phyloP scores from a whole-genome alignment of 306 rosid genomes.

The Quercus aquifolioides region DNA sequence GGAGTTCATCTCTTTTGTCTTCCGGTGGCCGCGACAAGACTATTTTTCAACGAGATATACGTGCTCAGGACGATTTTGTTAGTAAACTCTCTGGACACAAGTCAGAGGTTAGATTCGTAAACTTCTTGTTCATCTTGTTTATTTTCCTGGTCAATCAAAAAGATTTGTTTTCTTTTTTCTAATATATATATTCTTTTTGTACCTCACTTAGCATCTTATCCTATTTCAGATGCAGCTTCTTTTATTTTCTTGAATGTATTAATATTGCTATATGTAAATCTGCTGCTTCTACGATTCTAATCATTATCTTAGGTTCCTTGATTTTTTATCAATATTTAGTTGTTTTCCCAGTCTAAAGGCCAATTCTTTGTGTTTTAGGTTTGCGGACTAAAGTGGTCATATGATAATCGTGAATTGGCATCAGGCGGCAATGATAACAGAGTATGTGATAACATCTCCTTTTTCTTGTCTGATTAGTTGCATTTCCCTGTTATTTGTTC shows the following conservation, averaged over 20 bases:
- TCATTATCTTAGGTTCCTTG: background rate
- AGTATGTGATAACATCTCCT: conserved; percentile 45
- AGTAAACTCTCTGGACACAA: conserved; percentile 87
- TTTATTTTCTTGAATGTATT: background rate
- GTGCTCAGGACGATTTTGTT: conserved; percentile 84
- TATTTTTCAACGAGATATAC: conserved; percentile 89
- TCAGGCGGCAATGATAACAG: conserved; percentile 97
- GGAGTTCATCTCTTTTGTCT: conserved; percentile 82
- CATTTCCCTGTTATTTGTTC: conserved; percentile 16
- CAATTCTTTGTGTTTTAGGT: conserved; percentile 52
- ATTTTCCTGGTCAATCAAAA: background rate
- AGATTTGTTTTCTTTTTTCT: background rate
- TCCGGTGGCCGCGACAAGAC: conserved; percentile 88
- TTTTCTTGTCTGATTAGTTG: conserved; percentile 4
- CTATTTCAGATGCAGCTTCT: background rate
- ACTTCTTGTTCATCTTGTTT: conserved; percentile 21
- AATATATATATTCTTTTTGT: background rate
- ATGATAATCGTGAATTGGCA: conserved; percentile 96
- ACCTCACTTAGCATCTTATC: background rate
- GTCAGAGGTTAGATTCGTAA: conserved; percentile 67
- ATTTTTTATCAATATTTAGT: background rate
- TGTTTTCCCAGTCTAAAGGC: conserved; percentile 1
- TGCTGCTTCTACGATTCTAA: background rate
- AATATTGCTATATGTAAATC: background rate
- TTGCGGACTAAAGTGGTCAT: conserved; percentile 96